Conservation (phyloP, 177 flowering plant species). For the Tripterygium wilfordii region DNA sequence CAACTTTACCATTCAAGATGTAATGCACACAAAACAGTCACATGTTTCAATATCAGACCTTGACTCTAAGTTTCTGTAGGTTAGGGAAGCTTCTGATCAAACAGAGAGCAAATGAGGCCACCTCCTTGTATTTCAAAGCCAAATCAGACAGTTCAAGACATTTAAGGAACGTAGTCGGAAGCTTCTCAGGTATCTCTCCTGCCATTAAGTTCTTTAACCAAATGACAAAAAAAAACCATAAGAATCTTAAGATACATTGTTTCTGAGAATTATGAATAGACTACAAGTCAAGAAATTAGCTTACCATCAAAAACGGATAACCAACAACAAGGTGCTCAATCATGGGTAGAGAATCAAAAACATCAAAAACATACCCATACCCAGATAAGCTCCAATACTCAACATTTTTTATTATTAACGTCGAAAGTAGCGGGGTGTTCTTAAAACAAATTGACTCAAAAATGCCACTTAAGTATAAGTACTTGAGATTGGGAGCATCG, state of each 20-base stretch:
- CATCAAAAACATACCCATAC: not conserved
- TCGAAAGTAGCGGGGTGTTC: conserved; percentile 8
- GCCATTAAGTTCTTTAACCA: not conserved
- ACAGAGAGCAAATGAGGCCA: not conserved
- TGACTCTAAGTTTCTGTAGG: conserved; percentile 1
- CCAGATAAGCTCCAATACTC: not conserved
- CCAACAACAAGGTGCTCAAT: not conserved
- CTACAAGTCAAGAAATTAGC: not conserved
- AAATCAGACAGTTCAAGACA: not conserved
- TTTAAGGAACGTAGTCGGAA: conserved; percentile 1
- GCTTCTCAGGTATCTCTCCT: not conserved
- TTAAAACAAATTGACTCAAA: conserved; percentile 6
- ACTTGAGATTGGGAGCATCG: conserved; percentile 15
- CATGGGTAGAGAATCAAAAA: not conserved
- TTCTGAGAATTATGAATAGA: not conserved
- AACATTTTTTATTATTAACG: not conserved
- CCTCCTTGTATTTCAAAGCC: not conserved
- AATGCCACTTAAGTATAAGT: not conserved
- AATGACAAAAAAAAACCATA: not conserved
- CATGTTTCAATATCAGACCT: not conserved
- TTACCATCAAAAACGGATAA: not conserved
- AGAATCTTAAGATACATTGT: not conserved
- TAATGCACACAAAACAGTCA: not conserved
- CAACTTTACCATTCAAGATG: no score
- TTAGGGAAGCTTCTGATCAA: conserved; percentile 9